Conservation (phyloP, 257 asterid genomes). For the Eucommia ulmoides region DNA sequence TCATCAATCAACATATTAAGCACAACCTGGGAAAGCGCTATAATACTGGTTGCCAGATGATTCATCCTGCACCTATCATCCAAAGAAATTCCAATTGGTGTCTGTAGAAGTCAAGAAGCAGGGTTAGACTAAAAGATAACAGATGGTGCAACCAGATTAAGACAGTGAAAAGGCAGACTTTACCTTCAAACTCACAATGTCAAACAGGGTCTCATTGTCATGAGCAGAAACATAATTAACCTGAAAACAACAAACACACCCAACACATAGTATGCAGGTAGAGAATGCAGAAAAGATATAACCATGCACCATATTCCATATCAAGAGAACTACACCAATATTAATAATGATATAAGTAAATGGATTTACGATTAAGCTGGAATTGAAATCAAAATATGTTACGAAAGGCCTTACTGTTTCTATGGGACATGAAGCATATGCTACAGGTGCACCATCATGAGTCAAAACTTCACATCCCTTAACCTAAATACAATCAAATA, state of each 20-base stretch:
- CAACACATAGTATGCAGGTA: background rate
- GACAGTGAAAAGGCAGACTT: background rate
- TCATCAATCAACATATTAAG: constrained; percentile 1
- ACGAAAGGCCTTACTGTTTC: constrained; percentile 65
- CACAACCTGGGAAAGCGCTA: constrained; percentile 89
- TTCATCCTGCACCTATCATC: constrained; percentile 92
- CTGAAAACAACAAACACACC: constrained; percentile 20
- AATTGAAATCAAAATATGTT: no score
- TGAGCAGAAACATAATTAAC: constrained; percentile 96
- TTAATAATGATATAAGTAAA: no score
- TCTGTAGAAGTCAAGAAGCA: constrained; percentile 27
- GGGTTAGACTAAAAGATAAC: constrained; percentile 12
- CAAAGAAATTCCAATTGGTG: constrained; percentile 48
- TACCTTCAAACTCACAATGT: constrained; percentile 84
- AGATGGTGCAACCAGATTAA: background rate
- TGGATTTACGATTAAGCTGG: background rate
- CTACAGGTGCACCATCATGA: constrained; percentile 67
- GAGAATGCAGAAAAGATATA: background rate
- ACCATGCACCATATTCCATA: background rate
- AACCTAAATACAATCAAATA: constrained; percentile 26
- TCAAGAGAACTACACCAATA: background rate
- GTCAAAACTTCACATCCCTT: constrained; percentile 69
- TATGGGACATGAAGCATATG: constrained; percentile 58
- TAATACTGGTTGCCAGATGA: constrained; percentile 79
- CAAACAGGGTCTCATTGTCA: constrained; percentile 91